These are phyloP conservation scores for Epichloe amarillans DNA, from an alignment of 2,329 filamentous ascomycete species.

Conservation along the genomic window DNA sequence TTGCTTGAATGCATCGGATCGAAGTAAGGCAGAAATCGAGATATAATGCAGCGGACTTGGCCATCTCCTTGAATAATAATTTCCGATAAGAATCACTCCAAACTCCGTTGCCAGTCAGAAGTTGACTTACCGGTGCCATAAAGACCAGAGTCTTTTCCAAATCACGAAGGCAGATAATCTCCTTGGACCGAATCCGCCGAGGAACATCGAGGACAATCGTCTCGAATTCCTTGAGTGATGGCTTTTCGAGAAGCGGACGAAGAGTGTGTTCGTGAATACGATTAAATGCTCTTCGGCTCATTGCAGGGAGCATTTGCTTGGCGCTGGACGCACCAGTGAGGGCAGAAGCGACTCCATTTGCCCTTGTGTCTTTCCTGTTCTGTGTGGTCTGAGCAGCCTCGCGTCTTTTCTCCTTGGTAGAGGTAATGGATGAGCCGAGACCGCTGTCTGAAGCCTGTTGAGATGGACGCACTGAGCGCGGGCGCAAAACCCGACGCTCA, in stretches of 20 bases:
- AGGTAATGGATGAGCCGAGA: constrained; percentile 68
- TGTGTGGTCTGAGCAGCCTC: constrained; percentile 20
- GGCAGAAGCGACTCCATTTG: constrained; percentile 33
- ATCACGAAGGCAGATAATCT: constrained; percentile 84
- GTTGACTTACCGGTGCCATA: constrained; percentile 80
- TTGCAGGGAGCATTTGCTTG: constrained; percentile 38
- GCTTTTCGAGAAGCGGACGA: constrained; percentile 61
- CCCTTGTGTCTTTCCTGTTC: constrained; percentile 16
- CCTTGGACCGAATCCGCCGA: constrained; percentile 64
- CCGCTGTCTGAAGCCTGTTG: constrained; percentile 76
- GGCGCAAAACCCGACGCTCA: constrained; percentile 38
- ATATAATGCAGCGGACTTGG: constrained; percentile 58
- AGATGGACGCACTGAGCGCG: constrained; percentile 40
- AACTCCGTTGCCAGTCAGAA: constrained; percentile 39
- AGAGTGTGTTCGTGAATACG: constrained; percentile 72
- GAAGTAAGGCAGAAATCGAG: constrained; percentile 82
- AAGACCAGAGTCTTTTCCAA: constrained; percentile 88
- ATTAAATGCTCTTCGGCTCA: constrained; percentile 57
- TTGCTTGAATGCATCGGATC: constrained; percentile 80
- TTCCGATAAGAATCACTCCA: constrained; percentile 56
- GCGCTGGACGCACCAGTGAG: constrained; percentile 43
- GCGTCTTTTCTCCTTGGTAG: constrained; percentile 41
- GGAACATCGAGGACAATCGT: constrained; percentile 67
- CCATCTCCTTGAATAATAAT: constrained; percentile 63
- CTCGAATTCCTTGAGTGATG: constrained; percentile 66